phyloP scores from a whole-genome alignment of 805 yeast genomes.

The Starmerella potacharoeniae region DNA sequence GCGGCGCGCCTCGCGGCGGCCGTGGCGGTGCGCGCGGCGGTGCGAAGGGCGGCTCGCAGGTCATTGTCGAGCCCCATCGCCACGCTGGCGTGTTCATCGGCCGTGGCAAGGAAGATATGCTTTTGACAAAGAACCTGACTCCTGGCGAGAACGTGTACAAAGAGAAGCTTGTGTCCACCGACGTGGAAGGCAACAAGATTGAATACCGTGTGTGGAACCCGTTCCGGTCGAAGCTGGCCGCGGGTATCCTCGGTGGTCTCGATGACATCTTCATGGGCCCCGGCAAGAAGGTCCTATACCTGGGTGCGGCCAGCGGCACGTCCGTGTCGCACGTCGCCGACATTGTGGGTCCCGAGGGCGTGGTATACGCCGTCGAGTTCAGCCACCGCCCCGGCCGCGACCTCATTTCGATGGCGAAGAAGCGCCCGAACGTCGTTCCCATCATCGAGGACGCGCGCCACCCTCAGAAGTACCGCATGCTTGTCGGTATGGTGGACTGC shows the following conservation, averaged over 20 bases:
- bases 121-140: slow-evolving; percentile 91
- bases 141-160: slow-evolving; percentile 99
- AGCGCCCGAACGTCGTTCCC: slow-evolving; percentile 98
- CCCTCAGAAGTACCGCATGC: slow-evolving; percentile 99
- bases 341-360: slow-evolving; percentile 97
- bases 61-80: slow-evolving; percentile 95
- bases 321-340: slow-evolving; percentile 97
- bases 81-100: slow-evolving; percentile 98
- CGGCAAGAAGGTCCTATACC: slow-evolving; percentile 91
- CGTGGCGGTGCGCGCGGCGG: slow-evolving; percentile 42
- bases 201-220: slow-evolving; percentile 99
- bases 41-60: slow-evolving; percentile 71
- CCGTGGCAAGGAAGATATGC: slow-evolving; percentile 97
- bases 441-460: slow-evolving; percentile 99
- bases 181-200: slow-evolving; percentile 81
- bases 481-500: slow-evolving; percentile 95
- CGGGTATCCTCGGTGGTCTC: slow-evolving; percentile 99
- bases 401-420: slow-evolving; percentile 97
- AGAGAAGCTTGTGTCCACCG: slow-evolving; percentile 89
- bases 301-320: slow-evolving; percentile 99
- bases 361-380: slow-evolving; percentile 97
- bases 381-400: slow-evolving; percentile 99
- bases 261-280: slow-evolving; percentile 96
- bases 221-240: slow-evolving; percentile 98
- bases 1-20: slow-evolving; percentile 35